Evolutionary conservation across 2,329 filamentous ascomycete genomes (phyloP).

Genomic region (Zymoseptoria tritici): DNA sequence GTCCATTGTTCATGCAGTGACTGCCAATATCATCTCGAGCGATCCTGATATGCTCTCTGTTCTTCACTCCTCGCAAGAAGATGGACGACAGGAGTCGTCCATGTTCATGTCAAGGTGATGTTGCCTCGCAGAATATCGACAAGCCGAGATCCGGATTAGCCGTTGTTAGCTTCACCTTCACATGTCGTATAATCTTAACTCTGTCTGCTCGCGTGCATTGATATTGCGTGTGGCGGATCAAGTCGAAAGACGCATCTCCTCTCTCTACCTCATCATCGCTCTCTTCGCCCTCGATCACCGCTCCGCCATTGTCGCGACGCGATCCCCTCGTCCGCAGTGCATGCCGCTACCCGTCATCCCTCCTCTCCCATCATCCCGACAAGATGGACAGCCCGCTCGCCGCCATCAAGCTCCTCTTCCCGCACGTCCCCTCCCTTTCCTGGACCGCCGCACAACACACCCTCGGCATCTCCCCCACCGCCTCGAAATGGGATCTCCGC

Average conservation of each 20-base stretch:
- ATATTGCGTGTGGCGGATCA: background rate
- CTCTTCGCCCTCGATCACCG: background rate
- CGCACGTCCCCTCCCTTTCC: constrained; percentile 55
- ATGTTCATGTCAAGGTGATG: no score
- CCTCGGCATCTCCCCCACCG: constrained; percentile 60
- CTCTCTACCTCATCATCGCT: background rate
- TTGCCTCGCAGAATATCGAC: no score
- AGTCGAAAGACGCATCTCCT: background rate
- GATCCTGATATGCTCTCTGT: no score
- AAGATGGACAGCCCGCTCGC: constrained; percentile 1
- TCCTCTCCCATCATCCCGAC: background rate
- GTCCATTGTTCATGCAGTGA: no score
- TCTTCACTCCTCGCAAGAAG: no score
- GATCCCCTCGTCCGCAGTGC: no score
- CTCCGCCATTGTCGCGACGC: no score
- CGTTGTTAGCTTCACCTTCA: background rate
- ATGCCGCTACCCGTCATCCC: background rate
- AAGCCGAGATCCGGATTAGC: background rate
- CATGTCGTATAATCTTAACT: background rate
- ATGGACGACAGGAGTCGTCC: no score
- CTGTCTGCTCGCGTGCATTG: background rate
- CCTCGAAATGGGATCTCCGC: constrained; percentile 69
- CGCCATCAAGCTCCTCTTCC: constrained; percentile 38
- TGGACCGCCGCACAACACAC: constrained; percentile 57
- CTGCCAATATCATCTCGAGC: no score